phyloP scores from a whole-genome alignment of 2,329 filamentous ascomycete genomes.

The Aspergillus sp. region DNA sequence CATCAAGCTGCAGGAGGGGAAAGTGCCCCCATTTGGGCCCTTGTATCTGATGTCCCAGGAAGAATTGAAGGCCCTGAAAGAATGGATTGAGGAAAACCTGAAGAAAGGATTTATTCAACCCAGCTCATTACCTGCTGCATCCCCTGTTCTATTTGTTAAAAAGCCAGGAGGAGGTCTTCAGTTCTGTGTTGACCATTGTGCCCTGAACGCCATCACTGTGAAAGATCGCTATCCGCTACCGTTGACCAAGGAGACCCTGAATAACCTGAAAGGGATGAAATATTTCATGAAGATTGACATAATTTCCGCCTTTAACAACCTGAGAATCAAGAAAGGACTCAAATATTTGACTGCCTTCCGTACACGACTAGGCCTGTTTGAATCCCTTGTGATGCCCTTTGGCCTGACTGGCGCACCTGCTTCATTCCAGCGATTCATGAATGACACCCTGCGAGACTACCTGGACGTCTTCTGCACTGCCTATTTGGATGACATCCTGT shows the following conservation, averaged over 20 bases:
- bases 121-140: not conserved
- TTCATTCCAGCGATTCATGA: not conserved
- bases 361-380: not conserved
- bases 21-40: not conserved
- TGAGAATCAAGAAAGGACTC: not conserved
- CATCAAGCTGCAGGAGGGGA: not conserved
- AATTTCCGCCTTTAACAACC: not conserved
- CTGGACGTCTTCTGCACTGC: no score
- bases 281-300: not conserved
- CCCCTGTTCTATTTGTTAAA: not conserved
- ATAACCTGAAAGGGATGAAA: not conserved
- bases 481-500: no score
- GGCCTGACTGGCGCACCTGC: not conserved
- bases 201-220: not conserved
- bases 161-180: not conserved
- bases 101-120: not conserved
- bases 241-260: not conserved
- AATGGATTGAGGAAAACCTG: not conserved
- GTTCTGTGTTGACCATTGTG: not conserved
- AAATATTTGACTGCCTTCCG: not conserved
- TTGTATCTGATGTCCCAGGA: not conserved
- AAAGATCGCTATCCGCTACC: not conserved
- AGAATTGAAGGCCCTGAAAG: not conserved
- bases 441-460: no score
- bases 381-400: not conserved